Evolutionary conservation across 257 asterid species (phyloP), one percentile per base, ranked within the genome.

Genomic region (Nicotiana obtusifolia): DNA sequence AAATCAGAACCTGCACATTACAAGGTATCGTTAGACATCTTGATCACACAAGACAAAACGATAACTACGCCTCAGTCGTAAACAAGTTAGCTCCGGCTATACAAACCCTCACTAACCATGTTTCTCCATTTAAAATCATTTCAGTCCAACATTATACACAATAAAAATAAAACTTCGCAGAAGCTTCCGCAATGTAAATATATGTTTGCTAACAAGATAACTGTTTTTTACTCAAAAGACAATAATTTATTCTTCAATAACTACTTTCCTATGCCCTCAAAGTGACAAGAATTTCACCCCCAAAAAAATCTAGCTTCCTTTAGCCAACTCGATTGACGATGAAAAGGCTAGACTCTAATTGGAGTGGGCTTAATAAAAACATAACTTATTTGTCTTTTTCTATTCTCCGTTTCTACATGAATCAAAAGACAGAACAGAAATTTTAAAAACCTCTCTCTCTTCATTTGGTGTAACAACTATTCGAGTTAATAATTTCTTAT

Each of bases 1-100:
- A 95, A 81, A 95, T 86, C 83, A 92, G 81, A 83, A 95, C 89
- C 99, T 95, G 92, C 87, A 83, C 33, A 79, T 75, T 20, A 85
- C 52, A 49, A 85, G 69, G 78, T 71, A 16, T 83, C 53, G 80
- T 56, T 26, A 15, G 77, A 62, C 28, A 80, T 59, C 60, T 13
- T 71, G 81, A 24, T 59, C 67, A 35, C 79, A 49, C 14, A 73
- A 73, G 62, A 73, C 61, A 64, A 13, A 71, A 11, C 24, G 11
- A 44, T 26, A 41, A 71, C 1, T 37, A 68, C 5, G 10, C 33
- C 57, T 71, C 78, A 22, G 1, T 71, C 49, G 8, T 31, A 13
- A 10, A 71, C 60, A 71, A 41, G 13, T 69, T 69, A n/a, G 31
- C 31, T 4, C 41, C 11, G 3, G n/a, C 15, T 10, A 69, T n/a